Base-by-base conservation (phyloP, 129 eudicot species). In the Chrysanthemum seticuspe region DNA sequence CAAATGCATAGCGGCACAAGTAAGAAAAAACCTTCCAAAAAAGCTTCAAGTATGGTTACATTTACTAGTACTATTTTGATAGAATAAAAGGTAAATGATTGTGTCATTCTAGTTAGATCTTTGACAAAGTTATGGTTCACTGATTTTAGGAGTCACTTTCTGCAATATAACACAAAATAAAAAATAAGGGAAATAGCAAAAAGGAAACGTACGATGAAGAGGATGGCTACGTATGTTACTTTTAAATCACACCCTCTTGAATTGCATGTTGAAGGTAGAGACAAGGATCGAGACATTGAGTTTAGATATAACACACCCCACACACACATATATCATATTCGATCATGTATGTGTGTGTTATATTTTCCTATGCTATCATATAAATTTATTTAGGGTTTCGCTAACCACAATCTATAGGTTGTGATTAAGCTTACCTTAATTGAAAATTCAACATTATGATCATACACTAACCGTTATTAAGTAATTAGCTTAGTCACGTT, bases 161-260 rank as follows among this genome's bases (percentile, higher is more conserved):
- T 51, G 12, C 16, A 13, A 65, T n/a, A 16, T 25, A 25, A 2
- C 6, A 34, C 29, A 31, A 0, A 15, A 23, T 70, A 19, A 2
- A 45, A 10, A 60, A 27, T 1, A 29, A 73, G 2, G 3, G 4
- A 18, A 55, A 5, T 25, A 51, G 8, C 2, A 18, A 16, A 62
- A 58, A n/a, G n/a, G 25, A 52, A 77, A 62, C 60, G 65, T 77
- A 77, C 12, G 72, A 77, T 70, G 59, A 70, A 77, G 65, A 77
- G 29, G 76, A 77, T 77, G 76, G 67, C 76, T 77, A 77, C 81
- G 81, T 70, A 77, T 77, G 76, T 49, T 62, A n/a, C 23, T 63
- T 70, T 62, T 40, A 23, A 31, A 71, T 71, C 81, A 77, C 59
- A 70, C 76, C 56, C 71, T 69, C 64, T 44, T 60, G 21, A 18